Conservation (phyloP, 78 protist genomes). For the Chrysochromulina parva region DNA sequence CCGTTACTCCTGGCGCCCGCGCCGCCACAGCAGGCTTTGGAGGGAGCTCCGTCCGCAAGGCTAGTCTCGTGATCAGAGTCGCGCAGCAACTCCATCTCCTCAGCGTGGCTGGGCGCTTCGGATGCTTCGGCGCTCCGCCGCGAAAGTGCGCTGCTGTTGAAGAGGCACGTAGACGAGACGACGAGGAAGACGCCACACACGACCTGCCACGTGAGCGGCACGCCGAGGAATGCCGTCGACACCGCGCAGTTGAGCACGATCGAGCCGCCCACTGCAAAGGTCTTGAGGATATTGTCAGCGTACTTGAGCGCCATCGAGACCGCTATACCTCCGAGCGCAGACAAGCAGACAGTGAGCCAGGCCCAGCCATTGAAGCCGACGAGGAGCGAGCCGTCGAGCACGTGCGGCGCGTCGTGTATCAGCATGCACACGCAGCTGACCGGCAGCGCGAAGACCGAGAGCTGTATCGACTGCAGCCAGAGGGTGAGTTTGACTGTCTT, state of each 20-base stretch:
- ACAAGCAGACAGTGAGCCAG: not conserved
- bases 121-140: too few species aligned
- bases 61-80: too few species aligned
- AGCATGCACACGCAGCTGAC: not conserved
- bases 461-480: conserved; percentile 8
- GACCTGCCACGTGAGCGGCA: not conserved
- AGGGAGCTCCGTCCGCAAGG: too few species aligned
- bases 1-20: too few species aligned
- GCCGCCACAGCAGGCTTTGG: too few species aligned
- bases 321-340: not conserved
- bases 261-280: not conserved
- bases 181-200: not conserved
- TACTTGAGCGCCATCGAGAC: conserved; percentile 23
- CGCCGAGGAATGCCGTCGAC: not conserved
- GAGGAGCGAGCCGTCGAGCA: not conserved
- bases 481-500: not conserved
- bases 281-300: conserved; percentile 19
- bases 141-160: not conserved
- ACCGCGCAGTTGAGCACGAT: not conserved
- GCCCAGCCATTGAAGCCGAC: not conserved
- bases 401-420: not conserved
- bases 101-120: too few species aligned
- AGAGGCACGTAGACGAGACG: not conserved
- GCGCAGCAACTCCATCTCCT: too few species aligned
- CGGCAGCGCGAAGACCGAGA: conserved; percentile 17